Conservation (phyloP, 805 yeast species). For the Monosporozyma yasuniensis region DNA sequence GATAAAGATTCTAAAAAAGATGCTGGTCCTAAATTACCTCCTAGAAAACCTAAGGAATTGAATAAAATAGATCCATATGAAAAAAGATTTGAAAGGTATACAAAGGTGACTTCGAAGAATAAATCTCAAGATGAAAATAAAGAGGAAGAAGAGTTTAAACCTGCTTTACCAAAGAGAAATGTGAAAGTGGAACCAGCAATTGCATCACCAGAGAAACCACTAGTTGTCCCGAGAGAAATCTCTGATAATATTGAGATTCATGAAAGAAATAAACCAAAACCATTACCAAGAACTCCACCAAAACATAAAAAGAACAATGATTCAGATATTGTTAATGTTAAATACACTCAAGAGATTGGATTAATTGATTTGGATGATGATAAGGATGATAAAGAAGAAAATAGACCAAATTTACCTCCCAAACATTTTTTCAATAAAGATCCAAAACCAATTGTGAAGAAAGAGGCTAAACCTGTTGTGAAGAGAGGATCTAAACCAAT, state of each 20-base stretch:
- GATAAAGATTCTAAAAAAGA: background rate
- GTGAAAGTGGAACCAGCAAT: background rate
- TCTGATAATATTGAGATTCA: background rate
- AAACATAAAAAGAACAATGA: background rate
- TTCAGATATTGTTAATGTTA: background rate
- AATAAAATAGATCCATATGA: background rate
- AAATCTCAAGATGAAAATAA: background rate
- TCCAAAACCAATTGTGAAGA: background rate
- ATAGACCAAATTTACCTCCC: background rate
- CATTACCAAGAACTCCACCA: background rate
- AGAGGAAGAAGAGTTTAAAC: background rate
- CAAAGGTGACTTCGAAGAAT: background rate
- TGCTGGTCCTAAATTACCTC: background rate
- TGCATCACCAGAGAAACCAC: background rate
- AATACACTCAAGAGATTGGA: background rate
- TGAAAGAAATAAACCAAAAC: background rate
- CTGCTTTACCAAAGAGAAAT: conserved; percentile 1
- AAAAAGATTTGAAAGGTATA: background rate
- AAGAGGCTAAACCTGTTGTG: background rate
- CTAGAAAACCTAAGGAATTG: background rate
- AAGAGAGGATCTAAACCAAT: background rate
- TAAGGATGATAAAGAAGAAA: background rate
- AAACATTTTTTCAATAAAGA: background rate
- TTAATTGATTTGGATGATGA: conserved; percentile 1
- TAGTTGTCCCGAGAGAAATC: background rate